Evolutionary conservation across 2,329 filamentous ascomycete species (phyloP), one percentile per base, ranked within the genome.

Genomic region (Beauveria sp.): DNA sequence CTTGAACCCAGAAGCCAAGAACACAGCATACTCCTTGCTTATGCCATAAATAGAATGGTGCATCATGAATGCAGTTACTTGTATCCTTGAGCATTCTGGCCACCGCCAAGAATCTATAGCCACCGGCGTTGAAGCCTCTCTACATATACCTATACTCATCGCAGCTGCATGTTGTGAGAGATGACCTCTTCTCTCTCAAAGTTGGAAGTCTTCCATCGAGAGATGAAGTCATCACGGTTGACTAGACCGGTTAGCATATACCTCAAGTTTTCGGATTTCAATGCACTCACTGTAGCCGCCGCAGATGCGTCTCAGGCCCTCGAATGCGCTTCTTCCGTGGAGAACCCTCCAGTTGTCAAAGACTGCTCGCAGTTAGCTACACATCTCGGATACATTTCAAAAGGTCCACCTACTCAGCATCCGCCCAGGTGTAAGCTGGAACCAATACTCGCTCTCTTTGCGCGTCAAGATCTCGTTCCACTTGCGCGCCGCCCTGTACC

Each of bases 331-430:
- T 67, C 95, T 81, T 1, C 93, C 95, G 73, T 99, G 95, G 67
- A 98, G 77, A 40, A 97, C 89, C 63, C 95, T 84, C 92, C 93
- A 97, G 70, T 99, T 98, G 71, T 99, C 91, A 73, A 99, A 97
- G 52, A 98, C 89, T 90, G 67, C 12, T 43, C 6, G 18, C 24
- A 53, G n/a, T 62, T 50, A 58, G 58, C 46, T 3, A 10, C 30
- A 14, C 6, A 3, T 24, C 22, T 14, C 34, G 26, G 14, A 22
- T 22, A 22, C 9, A 42, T 9, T 38, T 10, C 34, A 14, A 24
- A 50, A 2, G 22, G 7, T n/a, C 26, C 3, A 79, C 86, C 74
- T 77, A 93, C 90, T 86, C 61, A 97, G 70, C 6, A 91, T 82
- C 58, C 79, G 85, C 2, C 95, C 95, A 0, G 95, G 93, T 68